A percentile compares a stretch with the other conserved stretches of the same genome.
Evolutionary conservation across 1,284 basidiomycete genomes (phyloP).

Genomic region (Ustilago xerochloae): DNA sequence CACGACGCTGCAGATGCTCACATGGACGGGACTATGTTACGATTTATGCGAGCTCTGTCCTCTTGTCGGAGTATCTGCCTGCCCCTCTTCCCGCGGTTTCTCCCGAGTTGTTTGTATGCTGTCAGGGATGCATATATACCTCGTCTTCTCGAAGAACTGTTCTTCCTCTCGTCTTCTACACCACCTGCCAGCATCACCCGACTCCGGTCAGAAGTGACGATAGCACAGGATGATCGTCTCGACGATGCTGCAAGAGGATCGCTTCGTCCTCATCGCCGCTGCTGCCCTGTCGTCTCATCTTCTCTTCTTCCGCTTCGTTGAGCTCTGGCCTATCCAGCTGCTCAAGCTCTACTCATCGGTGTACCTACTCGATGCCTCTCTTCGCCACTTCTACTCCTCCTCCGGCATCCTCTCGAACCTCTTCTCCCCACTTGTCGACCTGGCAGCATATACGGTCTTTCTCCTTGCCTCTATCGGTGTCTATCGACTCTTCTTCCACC

Average conservation of each 20-base stretch:
- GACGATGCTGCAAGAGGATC: constrained; percentile 1
- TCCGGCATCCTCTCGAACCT: neutral
- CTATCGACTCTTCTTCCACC: constrained; percentile 3
- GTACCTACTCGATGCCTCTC: neutral
- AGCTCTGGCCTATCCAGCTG: neutral
- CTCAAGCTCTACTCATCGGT: neutral
- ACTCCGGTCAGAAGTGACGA: too few relatives aligned
- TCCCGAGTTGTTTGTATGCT: too few relatives aligned
- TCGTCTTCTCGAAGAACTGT: too few relatives aligned
- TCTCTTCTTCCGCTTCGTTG: constrained; percentile 1
- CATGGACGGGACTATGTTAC: too few relatives aligned
- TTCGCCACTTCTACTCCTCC: neutral
- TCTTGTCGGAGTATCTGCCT: too few relatives aligned
- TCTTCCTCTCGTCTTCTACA: too few relatives aligned
- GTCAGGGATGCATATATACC: too few relatives aligned
- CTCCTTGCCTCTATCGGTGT: neutral
- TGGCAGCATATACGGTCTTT: neutral
- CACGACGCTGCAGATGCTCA: too few relatives aligned
- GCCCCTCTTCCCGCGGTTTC: too few relatives aligned
- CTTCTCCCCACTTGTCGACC: neutral
- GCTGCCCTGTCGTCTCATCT: neutral
- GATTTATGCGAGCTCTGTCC: too few relatives aligned
- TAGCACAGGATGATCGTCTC: too few relatives aligned
- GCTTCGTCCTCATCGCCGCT: neutral
- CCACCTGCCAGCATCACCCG: too few relatives aligned